phyloP scores from a whole-genome alignment of 1,284 basidiomycete genomes.

The Papiliotrema terrestris region DNA sequence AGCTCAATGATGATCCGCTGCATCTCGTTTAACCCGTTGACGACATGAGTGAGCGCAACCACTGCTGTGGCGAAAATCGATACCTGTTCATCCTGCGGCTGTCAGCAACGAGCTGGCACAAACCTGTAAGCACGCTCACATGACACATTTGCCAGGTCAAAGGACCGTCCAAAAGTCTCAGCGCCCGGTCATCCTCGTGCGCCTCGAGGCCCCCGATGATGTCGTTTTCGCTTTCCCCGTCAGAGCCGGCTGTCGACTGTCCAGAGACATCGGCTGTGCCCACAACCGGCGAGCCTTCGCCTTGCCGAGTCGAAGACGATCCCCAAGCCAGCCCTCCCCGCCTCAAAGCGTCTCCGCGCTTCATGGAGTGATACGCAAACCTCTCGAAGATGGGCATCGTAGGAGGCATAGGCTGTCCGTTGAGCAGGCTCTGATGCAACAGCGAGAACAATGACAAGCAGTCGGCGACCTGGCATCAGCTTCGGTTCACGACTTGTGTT shows the following conservation, averaged over 20 bases:
- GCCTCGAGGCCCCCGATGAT: background rate
- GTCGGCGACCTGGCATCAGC: constrained; percentile 35
- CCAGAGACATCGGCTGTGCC: too few species aligned
- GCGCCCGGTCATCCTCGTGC: constrained; percentile 6
- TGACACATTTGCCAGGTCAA: constrained; percentile 23
- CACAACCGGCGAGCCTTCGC: background rate
- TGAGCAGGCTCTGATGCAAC: constrained; percentile 34
- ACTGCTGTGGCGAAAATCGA: constrained; percentile 41
- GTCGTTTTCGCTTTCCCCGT: background rate
- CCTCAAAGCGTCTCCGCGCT: background rate
- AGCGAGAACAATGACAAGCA: constrained; percentile 38
- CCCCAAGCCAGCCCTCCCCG: background rate
- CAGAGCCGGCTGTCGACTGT: too few species aligned
- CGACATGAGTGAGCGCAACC: constrained; percentile 37
- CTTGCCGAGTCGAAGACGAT: background rate
- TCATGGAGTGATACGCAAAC: constrained; percentile 27
- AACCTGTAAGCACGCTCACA: constrained; percentile 8
- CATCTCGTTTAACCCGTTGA: constrained; percentile 36
- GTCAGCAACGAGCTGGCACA: background rate
- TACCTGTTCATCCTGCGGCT: constrained; percentile 41
- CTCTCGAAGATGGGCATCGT: constrained; percentile 45
- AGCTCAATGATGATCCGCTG: constrained; percentile 31
- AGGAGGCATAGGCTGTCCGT: constrained; percentile 37
- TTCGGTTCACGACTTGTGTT: background rate
- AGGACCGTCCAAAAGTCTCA: constrained; percentile 6